Conservation (phyloP, 148 eudicot genomes). For the Arctostaphylos glauca region DNA sequence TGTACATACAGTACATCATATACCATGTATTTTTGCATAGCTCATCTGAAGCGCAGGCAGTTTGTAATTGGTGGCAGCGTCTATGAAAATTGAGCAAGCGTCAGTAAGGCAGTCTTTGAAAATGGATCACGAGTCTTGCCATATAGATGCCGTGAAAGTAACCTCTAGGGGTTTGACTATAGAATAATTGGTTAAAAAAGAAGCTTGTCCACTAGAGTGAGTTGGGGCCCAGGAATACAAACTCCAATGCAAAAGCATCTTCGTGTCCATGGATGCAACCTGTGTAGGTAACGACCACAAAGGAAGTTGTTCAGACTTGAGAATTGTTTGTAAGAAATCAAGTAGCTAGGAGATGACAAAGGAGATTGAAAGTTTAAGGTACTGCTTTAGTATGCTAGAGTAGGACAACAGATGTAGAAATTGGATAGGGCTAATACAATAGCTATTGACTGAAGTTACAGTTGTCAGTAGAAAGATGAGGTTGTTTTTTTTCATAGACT, state of each 20-base stretch:
- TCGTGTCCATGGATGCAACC: not conserved
- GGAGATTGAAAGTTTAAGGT: constrained; percentile 3
- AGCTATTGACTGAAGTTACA: constrained; percentile 1
- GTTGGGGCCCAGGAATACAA: not conserved
- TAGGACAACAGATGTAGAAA: not conserved
- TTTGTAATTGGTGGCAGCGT: not conserved
- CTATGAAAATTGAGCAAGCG: not conserved
- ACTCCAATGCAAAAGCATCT: not conserved
- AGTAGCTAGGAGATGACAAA: not conserved
- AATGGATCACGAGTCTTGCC: not conserved
- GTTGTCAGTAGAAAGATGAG: not conserved
- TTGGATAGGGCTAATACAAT: not conserved
- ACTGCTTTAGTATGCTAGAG: not conserved
- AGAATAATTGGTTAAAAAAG: not conserved
- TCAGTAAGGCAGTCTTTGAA: not conserved
- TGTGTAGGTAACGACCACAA: not conserved
- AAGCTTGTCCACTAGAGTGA: not conserved
- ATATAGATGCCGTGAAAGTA: not conserved
- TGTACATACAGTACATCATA: no score
- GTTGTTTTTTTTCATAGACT: not conserved
- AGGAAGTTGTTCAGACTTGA: not conserved
- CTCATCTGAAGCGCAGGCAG: not conserved
- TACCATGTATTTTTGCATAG: not conserved
- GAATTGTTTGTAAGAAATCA: not conserved
- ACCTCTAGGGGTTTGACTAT: not conserved